phyloP scores from a whole-genome alignment of 176 grass and related monocot species.

The Neostapfia colusana region DNA sequence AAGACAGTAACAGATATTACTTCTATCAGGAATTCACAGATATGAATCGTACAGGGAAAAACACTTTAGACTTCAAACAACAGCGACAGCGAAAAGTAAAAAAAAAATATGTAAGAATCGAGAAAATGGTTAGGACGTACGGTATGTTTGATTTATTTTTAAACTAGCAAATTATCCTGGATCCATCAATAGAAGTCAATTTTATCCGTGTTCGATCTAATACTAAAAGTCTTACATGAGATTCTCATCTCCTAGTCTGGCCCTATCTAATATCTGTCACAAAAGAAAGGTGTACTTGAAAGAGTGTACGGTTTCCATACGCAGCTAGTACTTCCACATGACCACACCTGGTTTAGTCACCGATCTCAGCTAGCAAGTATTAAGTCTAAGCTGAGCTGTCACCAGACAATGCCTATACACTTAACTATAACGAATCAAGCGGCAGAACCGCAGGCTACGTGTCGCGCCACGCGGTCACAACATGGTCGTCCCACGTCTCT shows the following conservation, averaged over 20 bases:
- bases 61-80: no score
- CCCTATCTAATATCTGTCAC: not conserved
- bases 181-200: no score
- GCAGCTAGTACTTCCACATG: not conserved
- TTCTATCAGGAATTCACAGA: no score
- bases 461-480: not conserved
- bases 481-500: not conserved
- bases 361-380: not conserved
- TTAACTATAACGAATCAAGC: constrained; percentile 1
- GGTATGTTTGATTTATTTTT: no score
- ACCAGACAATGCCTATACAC: not conserved
- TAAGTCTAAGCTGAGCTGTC: constrained; percentile 19
- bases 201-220: no score
- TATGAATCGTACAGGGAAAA: no score
- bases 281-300: not conserved
- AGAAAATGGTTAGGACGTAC: no score
- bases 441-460: constrained; percentile 7
- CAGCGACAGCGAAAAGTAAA: no score
- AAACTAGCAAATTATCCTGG: no score
- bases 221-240: not conserved
- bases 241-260: not conserved
- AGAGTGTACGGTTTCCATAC: not conserved
- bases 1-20: no score
- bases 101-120: no score
- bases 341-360: not conserved